phyloP scores from a whole-genome alignment of 306 rosid species.

The Myrica gale region DNA sequence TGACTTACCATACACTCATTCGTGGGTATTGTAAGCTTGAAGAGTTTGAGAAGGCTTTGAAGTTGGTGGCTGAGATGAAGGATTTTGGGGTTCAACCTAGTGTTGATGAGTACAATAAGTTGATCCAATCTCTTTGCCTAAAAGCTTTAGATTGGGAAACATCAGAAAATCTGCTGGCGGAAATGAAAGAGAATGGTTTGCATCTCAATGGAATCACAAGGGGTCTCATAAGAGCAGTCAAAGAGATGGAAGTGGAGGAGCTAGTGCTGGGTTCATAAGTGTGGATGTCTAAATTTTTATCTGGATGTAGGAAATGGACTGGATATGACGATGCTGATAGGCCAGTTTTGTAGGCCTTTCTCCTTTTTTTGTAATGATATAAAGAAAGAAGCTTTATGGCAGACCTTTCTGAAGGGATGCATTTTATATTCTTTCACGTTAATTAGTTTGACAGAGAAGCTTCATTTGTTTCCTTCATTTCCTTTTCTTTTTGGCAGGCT shows the following conservation, averaged over 20 bases:
- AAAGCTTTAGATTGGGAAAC: slow-evolving; percentile 79
- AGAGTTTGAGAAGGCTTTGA: slow-evolving; percentile 64
- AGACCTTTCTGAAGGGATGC: neutral
- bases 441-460: neutral
- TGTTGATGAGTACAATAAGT: slow-evolving; percentile 67
- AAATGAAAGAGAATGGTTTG: slow-evolving; percentile 73
- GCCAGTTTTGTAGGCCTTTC: neutral
- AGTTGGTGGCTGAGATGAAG: slow-evolving; percentile 71
- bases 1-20: slow-evolving; percentile 68
- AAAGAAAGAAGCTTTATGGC: neutral
- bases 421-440: neutral
- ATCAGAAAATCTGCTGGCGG: slow-evolving; percentile 67
- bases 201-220: slow-evolving; percentile 65
- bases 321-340: neutral
- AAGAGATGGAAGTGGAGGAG: slow-evolving; percentile 64
- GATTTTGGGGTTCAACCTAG: slow-evolving; percentile 55
- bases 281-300: slow-evolving; percentile 20
- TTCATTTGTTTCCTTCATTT: neutral
- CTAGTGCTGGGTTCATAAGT: slow-evolving; percentile 30
- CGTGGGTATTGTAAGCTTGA: slow-evolving; percentile 80
- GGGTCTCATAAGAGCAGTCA: slow-evolving; percentile 72
- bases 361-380: neutral
- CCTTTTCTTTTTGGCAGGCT: neutral
- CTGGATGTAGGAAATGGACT: slow-evolving; percentile 4
- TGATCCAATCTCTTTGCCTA: slow-evolving; percentile 80